Conservation (phyloP, 768 basidiomycete species). For the Leucocoprinus birnbaumii region DNA sequence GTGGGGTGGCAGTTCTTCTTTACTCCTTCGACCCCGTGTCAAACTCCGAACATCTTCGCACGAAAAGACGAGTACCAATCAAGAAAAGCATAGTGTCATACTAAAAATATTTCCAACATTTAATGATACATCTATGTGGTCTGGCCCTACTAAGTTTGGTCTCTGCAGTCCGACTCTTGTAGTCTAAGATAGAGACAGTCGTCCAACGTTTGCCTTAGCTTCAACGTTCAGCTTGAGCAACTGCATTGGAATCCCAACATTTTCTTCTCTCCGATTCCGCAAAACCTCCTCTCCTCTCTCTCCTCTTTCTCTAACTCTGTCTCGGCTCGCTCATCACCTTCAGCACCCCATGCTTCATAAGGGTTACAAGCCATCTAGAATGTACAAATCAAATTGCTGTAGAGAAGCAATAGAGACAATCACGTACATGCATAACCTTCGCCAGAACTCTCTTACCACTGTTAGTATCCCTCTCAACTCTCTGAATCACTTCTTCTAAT, state of each 20-base stretch:
- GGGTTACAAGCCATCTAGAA: conserved; percentile 85
- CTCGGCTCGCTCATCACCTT: conserved; percentile 44
- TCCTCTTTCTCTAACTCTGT: conserved; percentile 53
- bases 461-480: conserved; percentile 62
- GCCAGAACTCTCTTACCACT: conserved; percentile 67
- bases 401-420: neutral
- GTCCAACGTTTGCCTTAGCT: too few relatives aligned
- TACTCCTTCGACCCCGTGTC: too few relatives aligned
- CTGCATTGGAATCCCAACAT: conserved; percentile 93
- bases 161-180: too few relatives aligned
- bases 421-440: conserved; percentile 77
- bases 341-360: conserved; percentile 86
- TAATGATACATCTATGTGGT: too few relatives aligned
- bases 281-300: conserved; percentile 70
- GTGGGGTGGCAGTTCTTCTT: too few relatives aligned
- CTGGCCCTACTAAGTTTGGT: too few relatives aligned
- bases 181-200: too few relatives aligned
- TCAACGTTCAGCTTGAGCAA: conserved; percentile 85
- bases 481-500: conserved; percentile 85
- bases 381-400: neutral
- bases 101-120: too few relatives aligned
- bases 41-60: too few relatives aligned
- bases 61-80: too few relatives aligned
- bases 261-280: conserved; percentile 70
- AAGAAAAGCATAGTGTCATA: too few relatives aligned